phyloP scores from a whole-genome alignment of 768 basidiomycete genomes.

The Mycena epipterygia region DNA sequence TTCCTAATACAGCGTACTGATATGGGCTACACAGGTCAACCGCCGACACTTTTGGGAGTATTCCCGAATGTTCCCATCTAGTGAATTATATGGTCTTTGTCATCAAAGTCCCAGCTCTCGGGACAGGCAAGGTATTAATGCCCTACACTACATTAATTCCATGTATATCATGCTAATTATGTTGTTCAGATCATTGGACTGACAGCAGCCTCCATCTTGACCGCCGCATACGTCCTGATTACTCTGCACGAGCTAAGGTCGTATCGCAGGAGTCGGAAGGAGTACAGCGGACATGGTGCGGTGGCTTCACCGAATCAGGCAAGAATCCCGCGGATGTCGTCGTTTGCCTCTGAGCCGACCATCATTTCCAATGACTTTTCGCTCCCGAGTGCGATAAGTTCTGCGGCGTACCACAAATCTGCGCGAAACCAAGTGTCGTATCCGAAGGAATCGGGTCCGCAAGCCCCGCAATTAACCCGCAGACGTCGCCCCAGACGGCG shows the following conservation, averaged over 20 bases:
- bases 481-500: slow-evolving; percentile 48
- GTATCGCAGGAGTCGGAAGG: slow-evolving; percentile 40
- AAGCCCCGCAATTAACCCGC: background rate
- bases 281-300: background rate
- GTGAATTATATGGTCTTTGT: slow-evolving; percentile 54
- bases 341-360: slow-evolving; percentile 6
- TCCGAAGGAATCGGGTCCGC: background rate
- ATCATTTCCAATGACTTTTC: background rate
- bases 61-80: slow-evolving; percentile 44
- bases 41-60: slow-evolving; percentile 45
- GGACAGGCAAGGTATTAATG: slow-evolving; percentile 42
- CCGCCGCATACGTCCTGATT: slow-evolving; percentile 45
- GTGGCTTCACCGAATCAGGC: background rate
- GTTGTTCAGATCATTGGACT: slow-evolving; percentile 44
- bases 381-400: background rate
- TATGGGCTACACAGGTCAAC: slow-evolving; percentile 50
- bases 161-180: background rate
- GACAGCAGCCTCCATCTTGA: slow-evolving; percentile 48
- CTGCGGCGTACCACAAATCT: slow-evolving; percentile 3
- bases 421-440: background rate
- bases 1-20: too few species aligned
- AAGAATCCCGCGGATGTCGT: background rate
- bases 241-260: slow-evolving; percentile 52
- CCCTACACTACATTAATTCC: background rate
- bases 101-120: slow-evolving; percentile 46